phyloP scores from a whole-genome alignment of 2,329 filamentous ascomycete species.

The Tothia fuscella region DNA sequence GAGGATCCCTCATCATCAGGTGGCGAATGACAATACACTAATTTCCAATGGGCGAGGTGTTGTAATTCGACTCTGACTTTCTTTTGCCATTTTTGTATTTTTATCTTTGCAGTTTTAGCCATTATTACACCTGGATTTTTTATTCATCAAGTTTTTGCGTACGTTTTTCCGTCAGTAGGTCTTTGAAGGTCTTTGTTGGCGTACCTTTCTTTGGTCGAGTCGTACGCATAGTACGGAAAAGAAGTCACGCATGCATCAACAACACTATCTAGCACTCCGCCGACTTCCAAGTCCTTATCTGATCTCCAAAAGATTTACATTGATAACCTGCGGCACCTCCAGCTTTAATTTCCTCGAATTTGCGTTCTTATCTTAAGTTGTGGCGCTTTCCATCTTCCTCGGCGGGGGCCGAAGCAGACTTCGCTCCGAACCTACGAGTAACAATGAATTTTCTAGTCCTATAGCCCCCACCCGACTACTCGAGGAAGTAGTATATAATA shows the following conservation, averaged over 20 bases:
- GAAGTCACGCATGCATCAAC: no score
- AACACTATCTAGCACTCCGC: no score
- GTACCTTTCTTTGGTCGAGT: no score
- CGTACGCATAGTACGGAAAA: no score
- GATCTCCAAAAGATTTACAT: no score
- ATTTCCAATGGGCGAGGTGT: not conserved
- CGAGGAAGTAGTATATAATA: not conserved
- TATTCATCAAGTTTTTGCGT: not conserved
- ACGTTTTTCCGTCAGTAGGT: not conserved
- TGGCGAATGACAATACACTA: constrained; percentile 10
- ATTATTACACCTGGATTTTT: no score
- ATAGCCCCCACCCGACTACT: not conserved
- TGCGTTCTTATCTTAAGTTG: not conserved
- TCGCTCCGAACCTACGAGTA: not conserved
- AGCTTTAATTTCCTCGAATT: not conserved
- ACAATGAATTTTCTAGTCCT: not conserved
- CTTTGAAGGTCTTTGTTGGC: not conserved
- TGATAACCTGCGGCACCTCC: no score
- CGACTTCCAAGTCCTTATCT: no score
- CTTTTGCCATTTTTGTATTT: not conserved
- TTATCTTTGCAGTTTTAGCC: not conserved
- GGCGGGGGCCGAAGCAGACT: not conserved
- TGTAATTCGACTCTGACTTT: constrained; percentile 4
- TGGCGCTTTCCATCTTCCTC: not conserved
- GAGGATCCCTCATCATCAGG: constrained; percentile 11